Conservation (phyloP, 2,329 filamentous ascomycete genomes). For the Fusarium paranaense region DNA sequence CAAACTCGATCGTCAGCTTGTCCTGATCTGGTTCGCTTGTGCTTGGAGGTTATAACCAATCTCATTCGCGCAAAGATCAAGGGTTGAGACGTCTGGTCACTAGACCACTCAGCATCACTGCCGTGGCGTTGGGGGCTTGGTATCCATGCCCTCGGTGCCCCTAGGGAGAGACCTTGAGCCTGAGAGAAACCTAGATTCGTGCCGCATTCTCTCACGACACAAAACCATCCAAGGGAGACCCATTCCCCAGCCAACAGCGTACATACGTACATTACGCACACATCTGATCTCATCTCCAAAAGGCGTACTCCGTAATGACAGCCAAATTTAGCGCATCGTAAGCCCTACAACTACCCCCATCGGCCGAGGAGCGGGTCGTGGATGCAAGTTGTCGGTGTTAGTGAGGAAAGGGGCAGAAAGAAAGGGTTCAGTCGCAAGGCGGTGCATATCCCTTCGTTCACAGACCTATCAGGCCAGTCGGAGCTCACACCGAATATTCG, state of each 20-base stretch:
- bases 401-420: not conserved
- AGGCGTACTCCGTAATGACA: constrained; percentile 1
- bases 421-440: not conserved
- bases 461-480: not conserved
- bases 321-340: not conserved
- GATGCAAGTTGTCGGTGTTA: not conserved
- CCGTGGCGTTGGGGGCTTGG: constrained; percentile 13
- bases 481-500: not conserved
- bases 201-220: constrained; percentile 18
- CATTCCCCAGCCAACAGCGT: not conserved
- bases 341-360: constrained; percentile 1
- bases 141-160: constrained; percentile 30
- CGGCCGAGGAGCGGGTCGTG: not conserved
- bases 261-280: not conserved
- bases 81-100: not conserved
- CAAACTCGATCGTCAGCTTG: constrained; percentile 3
- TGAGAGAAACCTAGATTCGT: constrained; percentile 12
- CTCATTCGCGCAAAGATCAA: not conserved
- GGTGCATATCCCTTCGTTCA: not conserved
- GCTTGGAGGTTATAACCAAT: not conserved
- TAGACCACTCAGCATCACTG: not conserved
- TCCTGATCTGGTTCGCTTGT: not conserved
- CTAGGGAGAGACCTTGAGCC: constrained; percentile 9
- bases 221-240: constrained; percentile 20
- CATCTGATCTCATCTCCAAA: not conserved